Conservation (phyloP, 805 yeast genomes). For the Yamadazyma tumulicola region DNA sequence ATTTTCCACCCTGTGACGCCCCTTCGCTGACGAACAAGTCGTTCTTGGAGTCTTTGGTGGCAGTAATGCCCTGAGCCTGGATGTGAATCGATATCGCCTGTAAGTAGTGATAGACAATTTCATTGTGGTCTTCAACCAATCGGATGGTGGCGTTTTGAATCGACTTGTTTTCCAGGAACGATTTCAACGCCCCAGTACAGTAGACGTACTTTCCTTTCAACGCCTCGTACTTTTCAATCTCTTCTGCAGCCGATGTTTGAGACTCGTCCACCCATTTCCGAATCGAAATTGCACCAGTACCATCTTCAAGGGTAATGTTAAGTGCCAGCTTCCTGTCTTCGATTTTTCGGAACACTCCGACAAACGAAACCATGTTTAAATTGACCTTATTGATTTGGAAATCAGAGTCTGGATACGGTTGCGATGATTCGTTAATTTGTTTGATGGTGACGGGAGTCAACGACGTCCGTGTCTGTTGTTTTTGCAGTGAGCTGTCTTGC, state of each 20-base stretch:
- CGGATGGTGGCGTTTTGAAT: constrained; percentile 62
- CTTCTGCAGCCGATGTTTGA: constrained; percentile 27
- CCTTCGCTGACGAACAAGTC: constrained; percentile 30
- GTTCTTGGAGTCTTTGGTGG: constrained; percentile 15
- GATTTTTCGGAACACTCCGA: constrained; percentile 69
- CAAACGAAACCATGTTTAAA: constrained; percentile 57
- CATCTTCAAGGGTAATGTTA: constrained; percentile 66
- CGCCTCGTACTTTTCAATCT: constrained; percentile 29
- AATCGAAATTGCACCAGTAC: constrained; percentile 62
- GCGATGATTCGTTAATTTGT: constrained; percentile 61
- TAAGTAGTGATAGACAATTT: constrained; percentile 63
- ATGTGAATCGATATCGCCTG: constrained; percentile 59
- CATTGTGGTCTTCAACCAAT: constrained; percentile 60
- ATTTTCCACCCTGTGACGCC: constrained; percentile 13
- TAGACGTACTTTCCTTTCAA: constrained; percentile 56
- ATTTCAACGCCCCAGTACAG: constrained; percentile 47
- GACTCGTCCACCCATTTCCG: constrained; percentile 54
- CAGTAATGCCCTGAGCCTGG: constrained; percentile 47
- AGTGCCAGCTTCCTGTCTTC: constrained; percentile 56
- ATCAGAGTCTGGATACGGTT: constrained; percentile 64
- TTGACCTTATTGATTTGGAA: constrained; percentile 58
- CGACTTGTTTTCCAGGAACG: constrained; percentile 60
- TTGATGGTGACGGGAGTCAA: constrained; percentile 69
- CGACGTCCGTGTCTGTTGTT: constrained; percentile 22
- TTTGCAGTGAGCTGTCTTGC: constrained; percentile 21